Base-by-base conservation (phyloP, 768 basidiomycete genomes). In the Leccinum imitatum region DNA sequence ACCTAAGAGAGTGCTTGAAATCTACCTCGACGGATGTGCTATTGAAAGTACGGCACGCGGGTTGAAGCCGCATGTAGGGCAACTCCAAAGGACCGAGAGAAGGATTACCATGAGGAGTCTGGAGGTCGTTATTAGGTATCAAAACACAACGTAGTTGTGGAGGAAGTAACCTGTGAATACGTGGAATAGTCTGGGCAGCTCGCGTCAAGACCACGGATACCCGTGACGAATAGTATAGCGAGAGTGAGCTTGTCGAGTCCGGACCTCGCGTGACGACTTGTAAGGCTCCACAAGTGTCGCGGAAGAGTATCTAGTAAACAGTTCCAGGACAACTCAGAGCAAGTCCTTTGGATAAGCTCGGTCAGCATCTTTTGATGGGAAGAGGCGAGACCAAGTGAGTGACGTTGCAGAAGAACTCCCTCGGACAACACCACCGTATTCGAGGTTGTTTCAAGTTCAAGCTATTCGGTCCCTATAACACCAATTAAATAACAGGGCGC, bases 11-110 rank as follows among this genome's bases (percentile, higher is more conserved):
- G 54, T 25, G 30, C 13, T 31, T 35, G 48, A 17, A n/a, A 44
- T 64, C 35, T 68, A 87, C 90, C 79, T 91, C 89, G 30, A 91
- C 90, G 19, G 85, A 82, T 25, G 84, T 79, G 66, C 87, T 90
- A 59, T 85, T 87, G 75, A 90, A 92, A 1, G 90, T 91, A 50
- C 90, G 80, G 66, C 90, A 91, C 21, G 76, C 81, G 33, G 82
- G 83, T 47, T 77, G 76, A 33, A 89, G 90, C 30, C 90, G 78
- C 89, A 91, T 91, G 69, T 77, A 88, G 14, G 90, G 90, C 59
- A 91, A 73, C 4, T 75, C 77, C 60, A 91, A 72, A 23, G 84
- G 80, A 13, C 90, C 90, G 6, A 72, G 69, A 3, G 89, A 90
- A 39, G 76, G 76, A 37, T 78, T 78, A 2, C 84, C 87, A 67